phyloP scores from a whole-genome alignment of 2,329 filamentous ascomycete genomes.

The Cladosporium phlei region DNA sequence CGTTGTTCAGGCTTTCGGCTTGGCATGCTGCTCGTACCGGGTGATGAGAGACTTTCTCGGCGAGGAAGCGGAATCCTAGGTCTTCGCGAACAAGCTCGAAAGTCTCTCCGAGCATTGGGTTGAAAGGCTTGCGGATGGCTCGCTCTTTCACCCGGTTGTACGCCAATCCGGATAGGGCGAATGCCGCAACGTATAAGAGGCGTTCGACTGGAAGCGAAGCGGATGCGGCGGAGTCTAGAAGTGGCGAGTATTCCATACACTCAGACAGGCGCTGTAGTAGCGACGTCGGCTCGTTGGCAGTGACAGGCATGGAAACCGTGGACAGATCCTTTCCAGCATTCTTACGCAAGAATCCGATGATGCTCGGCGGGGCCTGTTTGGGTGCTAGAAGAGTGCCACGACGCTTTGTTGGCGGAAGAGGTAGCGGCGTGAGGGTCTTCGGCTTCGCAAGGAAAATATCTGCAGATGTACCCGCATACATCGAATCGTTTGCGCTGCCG shows the following conservation, averaged over 20 bases:
- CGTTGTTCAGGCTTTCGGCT: conserved; percentile 58
- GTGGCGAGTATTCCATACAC: conserved; percentile 80
- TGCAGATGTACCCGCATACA: conserved; percentile 17
- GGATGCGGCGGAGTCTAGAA: conserved; percentile 68
- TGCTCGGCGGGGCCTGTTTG: conserved; percentile 75
- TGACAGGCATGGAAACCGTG: conserved; percentile 95
- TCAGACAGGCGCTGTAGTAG: conserved; percentile 84
- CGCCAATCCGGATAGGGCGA: conserved; percentile 84
- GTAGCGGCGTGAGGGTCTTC: conserved; percentile 71
- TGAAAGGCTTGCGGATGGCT: conserved; percentile 92
- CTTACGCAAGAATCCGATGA: conserved; percentile 91
- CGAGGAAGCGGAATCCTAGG: conserved; percentile 81
- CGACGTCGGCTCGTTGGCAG: conserved; percentile 87
- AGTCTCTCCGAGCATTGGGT: conserved; percentile 92
- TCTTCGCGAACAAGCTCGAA: conserved; percentile 88
- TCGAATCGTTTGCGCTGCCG: conserved; percentile 21
- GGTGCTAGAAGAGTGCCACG: conserved; percentile 67
- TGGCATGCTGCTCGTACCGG: conserved; percentile 91
- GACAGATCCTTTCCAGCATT: conserved; percentile 97
- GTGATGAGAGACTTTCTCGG: conserved; percentile 90
- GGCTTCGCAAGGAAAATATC: conserved; percentile 69
- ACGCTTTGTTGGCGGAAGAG: conserved; percentile 62
- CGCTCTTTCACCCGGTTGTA: conserved; percentile 80
- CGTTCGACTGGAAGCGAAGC: conserved; percentile 56
- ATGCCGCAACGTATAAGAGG: conserved; percentile 79